Evolutionary conservation across 2,329 filamentous ascomycete genomes (phyloP).

Genomic region (Triangularia setosa): DNA sequence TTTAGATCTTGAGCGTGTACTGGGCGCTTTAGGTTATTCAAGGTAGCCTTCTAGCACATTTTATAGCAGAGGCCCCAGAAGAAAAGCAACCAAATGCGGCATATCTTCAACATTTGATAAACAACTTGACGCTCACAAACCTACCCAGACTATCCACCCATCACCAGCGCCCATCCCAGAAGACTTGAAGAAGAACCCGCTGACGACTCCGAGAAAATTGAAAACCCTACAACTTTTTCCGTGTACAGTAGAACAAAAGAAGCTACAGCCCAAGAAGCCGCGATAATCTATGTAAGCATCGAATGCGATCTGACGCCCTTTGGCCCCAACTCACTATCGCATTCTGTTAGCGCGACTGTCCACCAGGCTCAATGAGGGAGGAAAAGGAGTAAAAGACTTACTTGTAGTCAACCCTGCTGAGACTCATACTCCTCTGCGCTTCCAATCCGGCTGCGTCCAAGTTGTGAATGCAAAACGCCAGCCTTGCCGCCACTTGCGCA

Average conservation of each 20-base stretch:
- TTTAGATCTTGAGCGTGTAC: too few relatives aligned
- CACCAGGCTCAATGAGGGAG: not conserved
- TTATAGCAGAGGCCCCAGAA: not conserved
- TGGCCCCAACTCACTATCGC: conserved; percentile 47
- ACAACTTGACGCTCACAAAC: not conserved
- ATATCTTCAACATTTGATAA: not conserved
- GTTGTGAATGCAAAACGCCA: conserved; percentile 58
- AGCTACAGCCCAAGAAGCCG: not conserved
- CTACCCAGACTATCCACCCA: not conserved
- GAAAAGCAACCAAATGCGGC: not conserved
- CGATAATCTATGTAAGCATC: conserved; percentile 41
- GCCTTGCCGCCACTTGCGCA: conserved; percentile 73
- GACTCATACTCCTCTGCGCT: conserved; percentile 52
- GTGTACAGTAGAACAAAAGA: not conserved
- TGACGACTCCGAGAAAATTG: not conserved
- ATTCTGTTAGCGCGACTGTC: not conserved
- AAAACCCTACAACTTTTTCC: not conserved
- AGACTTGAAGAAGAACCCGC: not conserved
- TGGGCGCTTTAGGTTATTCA: too few relatives aligned
- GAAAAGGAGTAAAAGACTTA: conserved; percentile 40
- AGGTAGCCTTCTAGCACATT: not conserved
- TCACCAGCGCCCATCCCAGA: not conserved
- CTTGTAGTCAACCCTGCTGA: conserved; percentile 60
- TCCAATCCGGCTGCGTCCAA: conserved; percentile 50
- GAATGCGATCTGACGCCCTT: conserved; percentile 52